Evolutionary conservation across 169 alveolate genomes (phyloP).

Genomic region (Miamiensis avidus): DNA sequence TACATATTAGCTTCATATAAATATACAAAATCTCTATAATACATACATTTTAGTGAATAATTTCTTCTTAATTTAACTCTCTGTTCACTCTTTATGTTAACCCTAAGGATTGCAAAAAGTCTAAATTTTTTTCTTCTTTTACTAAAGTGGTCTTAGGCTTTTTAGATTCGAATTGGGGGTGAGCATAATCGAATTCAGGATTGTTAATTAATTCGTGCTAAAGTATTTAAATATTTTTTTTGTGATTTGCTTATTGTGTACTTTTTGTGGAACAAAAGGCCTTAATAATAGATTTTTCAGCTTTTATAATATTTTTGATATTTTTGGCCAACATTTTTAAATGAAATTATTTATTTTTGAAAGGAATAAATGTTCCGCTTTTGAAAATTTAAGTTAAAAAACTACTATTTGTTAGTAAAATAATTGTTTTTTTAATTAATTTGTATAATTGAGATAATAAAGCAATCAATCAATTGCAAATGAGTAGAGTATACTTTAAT

Average conservation of each 20-base stretch:
- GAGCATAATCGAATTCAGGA: conserved; percentile 44
- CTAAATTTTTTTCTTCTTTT: conserved; percentile 28
- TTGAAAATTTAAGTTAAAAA: no score
- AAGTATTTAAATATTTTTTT: conserved; percentile 11
- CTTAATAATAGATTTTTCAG: no score
- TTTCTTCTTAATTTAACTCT: conserved; percentile 20
- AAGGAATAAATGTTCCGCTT: no score
- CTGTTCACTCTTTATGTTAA: conserved; percentile 17
- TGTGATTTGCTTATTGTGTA: neutral
- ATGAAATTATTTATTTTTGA: no score
- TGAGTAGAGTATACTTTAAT: no score
- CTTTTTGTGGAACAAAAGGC: no score
- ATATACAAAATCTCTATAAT: neutral
- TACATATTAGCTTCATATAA: neutral
- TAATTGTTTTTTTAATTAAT: no score
- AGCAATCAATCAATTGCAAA: no score
- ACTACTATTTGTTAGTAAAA: no score
- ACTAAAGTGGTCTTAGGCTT: conserved; percentile 42
- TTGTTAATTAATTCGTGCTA: conserved; percentile 40
- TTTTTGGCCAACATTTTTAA: no score
- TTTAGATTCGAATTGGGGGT: conserved; percentile 31
- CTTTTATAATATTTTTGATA: no score
- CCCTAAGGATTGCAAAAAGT: conserved; percentile 28
- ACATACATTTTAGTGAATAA: conserved; percentile 30
- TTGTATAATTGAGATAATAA: no score